phyloP scores from a whole-genome alignment of 306 rosid species.

The Urtica urens region DNA sequence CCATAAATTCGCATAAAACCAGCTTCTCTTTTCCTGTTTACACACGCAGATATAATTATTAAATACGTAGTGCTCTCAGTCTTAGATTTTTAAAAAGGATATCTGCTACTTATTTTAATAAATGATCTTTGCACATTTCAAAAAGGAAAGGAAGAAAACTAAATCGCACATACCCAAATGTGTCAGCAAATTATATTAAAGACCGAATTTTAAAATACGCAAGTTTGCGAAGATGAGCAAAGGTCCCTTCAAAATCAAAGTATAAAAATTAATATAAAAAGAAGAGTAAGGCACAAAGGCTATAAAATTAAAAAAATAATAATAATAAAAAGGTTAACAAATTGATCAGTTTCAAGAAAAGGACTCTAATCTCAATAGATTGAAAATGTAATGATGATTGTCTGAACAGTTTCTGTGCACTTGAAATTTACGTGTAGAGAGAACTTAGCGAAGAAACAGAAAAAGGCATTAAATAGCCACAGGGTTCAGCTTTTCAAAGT shows the following conservation, averaged over 20 bases:
- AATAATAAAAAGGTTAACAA: background rate
- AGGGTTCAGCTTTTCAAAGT: background rate
- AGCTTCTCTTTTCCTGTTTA: constrained; percentile 85
- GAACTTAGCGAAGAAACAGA: constrained; percentile 1
- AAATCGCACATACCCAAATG: no score
- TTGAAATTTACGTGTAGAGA: constrained; percentile 23
- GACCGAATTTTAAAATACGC: no score
- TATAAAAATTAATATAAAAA: no score
- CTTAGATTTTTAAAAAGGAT: no score
- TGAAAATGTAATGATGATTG: constrained; percentile 18
- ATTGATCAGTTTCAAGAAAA: background rate
- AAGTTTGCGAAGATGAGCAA: no score
- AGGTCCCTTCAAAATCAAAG: no score
- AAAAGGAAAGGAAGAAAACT: no score
- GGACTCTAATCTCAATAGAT: constrained; percentile 11
- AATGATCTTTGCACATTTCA: no score
- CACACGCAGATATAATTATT: background rate
- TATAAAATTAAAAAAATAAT: no score
- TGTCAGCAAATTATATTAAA: no score
- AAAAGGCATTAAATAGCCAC: constrained; percentile 9
- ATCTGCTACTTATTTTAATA: no score
- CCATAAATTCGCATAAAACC: constrained; percentile 67
- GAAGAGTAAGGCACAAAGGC: no score
- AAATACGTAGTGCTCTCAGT: background rate
- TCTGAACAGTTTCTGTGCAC: background rate